phyloP scores from a whole-genome alignment of 331 rosid species.

The Erythrophleum ivorense region DNA sequence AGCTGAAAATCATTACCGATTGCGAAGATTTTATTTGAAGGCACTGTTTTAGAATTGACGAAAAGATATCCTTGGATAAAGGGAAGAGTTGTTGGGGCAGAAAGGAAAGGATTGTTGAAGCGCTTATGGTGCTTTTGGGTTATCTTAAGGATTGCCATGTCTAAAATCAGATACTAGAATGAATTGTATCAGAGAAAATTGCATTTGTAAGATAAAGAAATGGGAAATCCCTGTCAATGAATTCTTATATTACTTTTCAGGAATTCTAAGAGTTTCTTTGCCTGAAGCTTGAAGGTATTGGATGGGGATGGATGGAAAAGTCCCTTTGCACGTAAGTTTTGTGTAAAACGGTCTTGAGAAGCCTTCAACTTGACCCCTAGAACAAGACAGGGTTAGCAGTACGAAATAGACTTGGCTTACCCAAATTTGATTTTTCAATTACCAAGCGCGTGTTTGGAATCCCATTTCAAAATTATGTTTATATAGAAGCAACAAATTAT shows the following conservation, averaged over 20 bases:
- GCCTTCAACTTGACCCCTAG: not conserved
- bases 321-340: slow-evolving; percentile 4
- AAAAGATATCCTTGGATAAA: slow-evolving; percentile 64
- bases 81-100: slow-evolving; percentile 61
- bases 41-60: slow-evolving; percentile 54
- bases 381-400: not conserved
- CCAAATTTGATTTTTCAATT: slow-evolving; percentile 27
- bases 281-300: slow-evolving; percentile 2
- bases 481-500: no score
- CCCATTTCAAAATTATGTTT: no score
- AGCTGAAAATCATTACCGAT: slow-evolving; percentile 74
- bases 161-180: not conserved
- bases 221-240: not conserved
- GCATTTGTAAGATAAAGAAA: not conserved
- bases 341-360: slow-evolving; percentile 1
- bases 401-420: not conserved
- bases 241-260: slow-evolving; percentile 15
- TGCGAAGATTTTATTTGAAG: slow-evolving; percentile 52
- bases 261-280: slow-evolving; percentile 17
- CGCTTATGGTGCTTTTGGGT: slow-evolving; percentile 78
- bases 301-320: slow-evolving; percentile 3
- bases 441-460: no score
- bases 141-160: slow-evolving; percentile 69
- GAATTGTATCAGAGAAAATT: not conserved
- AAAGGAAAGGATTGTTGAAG: slow-evolving; percentile 84